phyloP scores from a whole-genome alignment of 129 eudicot species.

The Centaurea solstitialis region DNA sequence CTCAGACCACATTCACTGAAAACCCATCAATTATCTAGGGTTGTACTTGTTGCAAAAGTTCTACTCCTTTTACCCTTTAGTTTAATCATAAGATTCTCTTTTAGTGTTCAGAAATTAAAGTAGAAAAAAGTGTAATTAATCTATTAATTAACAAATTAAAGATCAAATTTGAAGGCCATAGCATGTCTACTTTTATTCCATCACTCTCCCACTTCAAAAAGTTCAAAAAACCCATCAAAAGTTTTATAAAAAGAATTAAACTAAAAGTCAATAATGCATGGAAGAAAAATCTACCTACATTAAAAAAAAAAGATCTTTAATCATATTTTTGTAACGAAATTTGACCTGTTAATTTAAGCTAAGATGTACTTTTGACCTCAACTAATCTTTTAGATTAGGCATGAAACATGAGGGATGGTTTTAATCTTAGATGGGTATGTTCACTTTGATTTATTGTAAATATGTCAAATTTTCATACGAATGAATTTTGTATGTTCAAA shows the following conservation, averaged over 20 bases:
- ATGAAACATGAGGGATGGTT: background rate
- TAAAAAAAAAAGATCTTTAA: no score
- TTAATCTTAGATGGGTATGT: no score
- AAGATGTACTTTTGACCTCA: background rate
- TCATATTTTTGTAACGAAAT: no score
- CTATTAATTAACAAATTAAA: background rate
- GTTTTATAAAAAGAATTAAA: background rate
- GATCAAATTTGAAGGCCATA: background rate
- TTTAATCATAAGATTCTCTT: constrained; percentile 12
- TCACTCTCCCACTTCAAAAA: constrained; percentile 15
- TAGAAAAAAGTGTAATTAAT: background rate
- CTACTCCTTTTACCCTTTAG: background rate
- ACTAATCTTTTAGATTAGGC: background rate
- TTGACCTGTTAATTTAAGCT: background rate
- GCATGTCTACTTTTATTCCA: constrained; percentile 17
- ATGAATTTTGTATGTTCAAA: background rate
- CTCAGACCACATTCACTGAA: background rate
- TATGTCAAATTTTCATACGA: no score
- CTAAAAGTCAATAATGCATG: no score
- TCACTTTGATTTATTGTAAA: background rate
- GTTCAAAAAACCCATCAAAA: constrained; percentile 12
- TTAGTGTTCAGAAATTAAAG: constrained; percentile 13
- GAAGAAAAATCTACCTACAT: background rate
- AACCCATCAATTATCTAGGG: background rate
- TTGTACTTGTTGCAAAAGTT: constrained; percentile 1